phyloP scores from a whole-genome alignment of 148 eudicot species.

The Persicaria tinctoria region DNA sequence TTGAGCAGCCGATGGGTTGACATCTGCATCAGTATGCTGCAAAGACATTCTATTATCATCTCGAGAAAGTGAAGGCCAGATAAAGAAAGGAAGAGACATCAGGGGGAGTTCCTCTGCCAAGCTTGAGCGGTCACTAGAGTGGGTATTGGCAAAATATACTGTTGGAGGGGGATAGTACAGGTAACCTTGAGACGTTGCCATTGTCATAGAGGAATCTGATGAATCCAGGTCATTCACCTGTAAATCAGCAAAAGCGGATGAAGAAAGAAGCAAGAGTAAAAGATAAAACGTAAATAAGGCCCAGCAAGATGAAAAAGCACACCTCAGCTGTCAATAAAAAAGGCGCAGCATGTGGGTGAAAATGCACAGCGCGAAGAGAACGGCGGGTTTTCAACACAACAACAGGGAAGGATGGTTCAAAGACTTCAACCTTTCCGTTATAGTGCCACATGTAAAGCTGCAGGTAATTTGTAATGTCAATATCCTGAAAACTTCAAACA shows the following conservation, averaged over 20 bases:
- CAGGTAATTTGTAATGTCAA: slow-evolving; percentile 15
- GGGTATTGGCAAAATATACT: slow-evolving; percentile 68
- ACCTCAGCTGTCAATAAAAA: slow-evolving; percentile 96
- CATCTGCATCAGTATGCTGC: slow-evolving; percentile 44
- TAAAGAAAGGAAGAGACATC: slow-evolving; percentile 52
- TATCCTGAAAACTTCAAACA: background rate
- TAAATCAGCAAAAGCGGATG: slow-evolving; percentile 10
- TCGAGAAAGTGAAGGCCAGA: slow-evolving; percentile 57
- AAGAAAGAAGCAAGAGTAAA: background rate
- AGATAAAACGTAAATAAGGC: background rate
- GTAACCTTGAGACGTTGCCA: slow-evolving; percentile 85
- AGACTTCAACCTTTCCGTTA: slow-evolving; percentile 50
- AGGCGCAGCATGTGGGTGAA: slow-evolving; percentile 94
- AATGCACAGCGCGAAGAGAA: slow-evolving; percentile 96
- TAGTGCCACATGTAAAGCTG: slow-evolving; percentile 96
- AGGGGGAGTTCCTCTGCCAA: slow-evolving; percentile 49
- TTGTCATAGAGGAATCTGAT: slow-evolving; percentile 76
- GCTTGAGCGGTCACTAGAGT: slow-evolving; percentile 42
- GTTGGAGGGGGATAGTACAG: slow-evolving; percentile 89
- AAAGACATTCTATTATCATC: slow-evolving; percentile 40
- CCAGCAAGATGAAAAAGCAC: slow-evolving; percentile 9
- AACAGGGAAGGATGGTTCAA: slow-evolving; percentile 48
- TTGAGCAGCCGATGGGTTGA: slow-evolving; percentile 29
- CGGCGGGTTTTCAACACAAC: slow-evolving; percentile 83
- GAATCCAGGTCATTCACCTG: slow-evolving; percentile 97